These are phyloP conservation scores for Coemansia sp. DNA, from an alignment of 192 early-diverging fungal species.

Conservation along the genomic window DNA sequence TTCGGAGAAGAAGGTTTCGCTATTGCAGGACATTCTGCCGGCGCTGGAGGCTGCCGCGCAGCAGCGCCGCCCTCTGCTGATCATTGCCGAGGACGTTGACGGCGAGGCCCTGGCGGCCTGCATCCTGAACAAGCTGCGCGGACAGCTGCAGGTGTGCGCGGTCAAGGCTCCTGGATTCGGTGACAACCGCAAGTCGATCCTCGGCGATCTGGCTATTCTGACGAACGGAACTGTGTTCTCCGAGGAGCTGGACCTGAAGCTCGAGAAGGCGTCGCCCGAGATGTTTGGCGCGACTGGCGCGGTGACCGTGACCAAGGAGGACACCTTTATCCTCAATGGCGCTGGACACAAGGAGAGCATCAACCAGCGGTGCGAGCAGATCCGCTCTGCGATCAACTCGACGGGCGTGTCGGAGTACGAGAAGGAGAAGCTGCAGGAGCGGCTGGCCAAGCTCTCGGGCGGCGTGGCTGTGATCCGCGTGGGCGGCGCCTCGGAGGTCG, in stretches of 20 bases:
- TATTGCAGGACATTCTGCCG: constrained; percentile 94
- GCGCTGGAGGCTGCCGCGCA: constrained; percentile 92
- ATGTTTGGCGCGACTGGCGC: constrained; percentile 88
- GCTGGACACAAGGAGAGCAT: constrained; percentile 87
- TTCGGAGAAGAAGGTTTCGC: constrained; percentile 98
- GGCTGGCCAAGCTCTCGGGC: constrained; percentile 95
- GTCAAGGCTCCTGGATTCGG: constrained; percentile 99
- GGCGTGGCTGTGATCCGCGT: constrained; percentile 99
- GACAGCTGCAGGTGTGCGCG: constrained; percentile 92
- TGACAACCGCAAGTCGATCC: constrained; percentile 99
- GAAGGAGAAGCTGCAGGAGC: constrained; percentile 99
- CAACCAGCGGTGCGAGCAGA: constrained; percentile 94
- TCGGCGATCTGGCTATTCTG: constrained; percentile 95
- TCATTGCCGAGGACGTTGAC: constrained; percentile 98
- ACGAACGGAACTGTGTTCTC: constrained; percentile 97
- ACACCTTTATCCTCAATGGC: constrained; percentile 97
- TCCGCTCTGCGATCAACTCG: constrained; percentile 86
- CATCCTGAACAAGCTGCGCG: constrained; percentile 99
- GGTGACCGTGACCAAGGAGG: constrained; percentile 97
- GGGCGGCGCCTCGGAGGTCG: constrained; percentile 96
- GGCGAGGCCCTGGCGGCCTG: constrained; percentile 99
- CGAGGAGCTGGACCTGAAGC: constrained; percentile 94
- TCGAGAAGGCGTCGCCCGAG: constrained; percentile 91
- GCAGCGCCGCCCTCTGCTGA: constrained; percentile 93
- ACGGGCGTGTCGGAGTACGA: constrained; percentile 91